Percentiles rank a stretch among this genome's conserved stretches.
Conservation (phyloP, 495 filamentous ascomycete genomes). For the Chaetomium fimeti region DNA sequence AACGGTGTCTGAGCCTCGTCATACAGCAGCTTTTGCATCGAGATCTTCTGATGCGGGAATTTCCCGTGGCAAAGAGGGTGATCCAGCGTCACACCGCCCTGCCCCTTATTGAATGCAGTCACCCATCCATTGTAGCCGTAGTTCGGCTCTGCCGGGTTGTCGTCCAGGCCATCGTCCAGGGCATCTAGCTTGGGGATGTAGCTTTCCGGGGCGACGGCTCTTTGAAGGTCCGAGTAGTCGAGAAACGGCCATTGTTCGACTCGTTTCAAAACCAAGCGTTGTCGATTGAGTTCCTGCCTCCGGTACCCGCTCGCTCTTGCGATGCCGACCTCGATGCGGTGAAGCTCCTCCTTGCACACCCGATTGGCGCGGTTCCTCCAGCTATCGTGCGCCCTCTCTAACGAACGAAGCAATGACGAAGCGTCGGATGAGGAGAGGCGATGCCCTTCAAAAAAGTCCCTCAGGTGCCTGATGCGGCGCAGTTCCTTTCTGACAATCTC, state of each 20-base stretch:
- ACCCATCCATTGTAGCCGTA: constrained; percentile 37
- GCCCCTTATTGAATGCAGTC: constrained; percentile 28
- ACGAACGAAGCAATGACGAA: constrained; percentile 18
- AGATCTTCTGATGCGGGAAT: constrained; percentile 36
- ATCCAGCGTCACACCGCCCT: constrained; percentile 29
- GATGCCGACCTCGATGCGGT: constrained; percentile 20
- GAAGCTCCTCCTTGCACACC: constrained; percentile 22
- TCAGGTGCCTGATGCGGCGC: constrained; percentile 29
- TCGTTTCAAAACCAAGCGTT: constrained; percentile 27
- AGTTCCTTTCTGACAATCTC: constrained; percentile 31
- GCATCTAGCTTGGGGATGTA: constrained; percentile 28
- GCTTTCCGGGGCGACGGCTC: constrained; percentile 21
- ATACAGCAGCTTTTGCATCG: constrained; percentile 30
- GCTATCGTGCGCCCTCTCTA: constrained; percentile 24
- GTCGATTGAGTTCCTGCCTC: constrained; percentile 14
- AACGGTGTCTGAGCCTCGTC: constrained; percentile 26
- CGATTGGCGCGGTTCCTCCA: constrained; percentile 24
- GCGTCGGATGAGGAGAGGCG: constrained; percentile 24
- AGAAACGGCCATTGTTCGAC: constrained; percentile 28
- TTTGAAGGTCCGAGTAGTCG: constrained; percentile 16
- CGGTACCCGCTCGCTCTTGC: constrained; percentile 17
- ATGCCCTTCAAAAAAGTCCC: constrained; percentile 27
- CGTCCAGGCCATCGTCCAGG: constrained; percentile 27
- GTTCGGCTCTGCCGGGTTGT: constrained; percentile 27
- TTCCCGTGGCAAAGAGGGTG: constrained; percentile 29